Conservation (phyloP, 371 early-diverging fungal species). For the Actinomucor elegans region DNA sequence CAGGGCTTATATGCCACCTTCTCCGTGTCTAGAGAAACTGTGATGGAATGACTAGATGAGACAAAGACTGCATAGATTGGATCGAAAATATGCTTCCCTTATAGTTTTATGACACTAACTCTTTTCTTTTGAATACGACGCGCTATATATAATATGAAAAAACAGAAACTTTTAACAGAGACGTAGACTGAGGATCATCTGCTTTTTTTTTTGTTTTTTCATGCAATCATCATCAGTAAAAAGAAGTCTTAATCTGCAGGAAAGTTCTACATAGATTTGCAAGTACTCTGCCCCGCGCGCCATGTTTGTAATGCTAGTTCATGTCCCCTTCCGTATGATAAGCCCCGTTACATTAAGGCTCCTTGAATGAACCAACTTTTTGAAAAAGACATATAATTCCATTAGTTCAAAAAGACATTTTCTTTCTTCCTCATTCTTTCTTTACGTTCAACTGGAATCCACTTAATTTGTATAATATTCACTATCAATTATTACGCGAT, state of each 20-base stretch:
- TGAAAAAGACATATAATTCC: not conserved
- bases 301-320: not conserved
- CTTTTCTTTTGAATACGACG: no score
- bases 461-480: not conserved
- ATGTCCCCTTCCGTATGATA: not conserved
- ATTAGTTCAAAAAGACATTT: not conserved
- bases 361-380: slow-evolving; percentile 1
- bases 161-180: no score
- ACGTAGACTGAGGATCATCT: slow-evolving; percentile 15
- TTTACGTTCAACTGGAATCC: no score
- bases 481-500: not conserved
- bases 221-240: slow-evolving; percentile 13
- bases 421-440: not conserved
- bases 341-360: slow-evolving; percentile 5
- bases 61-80: slow-evolving; percentile 17
- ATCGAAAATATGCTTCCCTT: slow-evolving; percentile 19
- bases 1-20: slow-evolving; percentile 20
- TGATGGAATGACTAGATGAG: slow-evolving; percentile 13
- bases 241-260: slow-evolving; percentile 23
- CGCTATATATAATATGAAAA: no score
- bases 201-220: no score
- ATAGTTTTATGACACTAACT: no score
- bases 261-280: slow-evolving; percentile 23
- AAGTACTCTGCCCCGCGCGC: not conserved
- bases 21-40: slow-evolving; percentile 9